phyloP scores from a whole-genome alignment of 257 asterid species.

The Petunia secreta region DNA sequence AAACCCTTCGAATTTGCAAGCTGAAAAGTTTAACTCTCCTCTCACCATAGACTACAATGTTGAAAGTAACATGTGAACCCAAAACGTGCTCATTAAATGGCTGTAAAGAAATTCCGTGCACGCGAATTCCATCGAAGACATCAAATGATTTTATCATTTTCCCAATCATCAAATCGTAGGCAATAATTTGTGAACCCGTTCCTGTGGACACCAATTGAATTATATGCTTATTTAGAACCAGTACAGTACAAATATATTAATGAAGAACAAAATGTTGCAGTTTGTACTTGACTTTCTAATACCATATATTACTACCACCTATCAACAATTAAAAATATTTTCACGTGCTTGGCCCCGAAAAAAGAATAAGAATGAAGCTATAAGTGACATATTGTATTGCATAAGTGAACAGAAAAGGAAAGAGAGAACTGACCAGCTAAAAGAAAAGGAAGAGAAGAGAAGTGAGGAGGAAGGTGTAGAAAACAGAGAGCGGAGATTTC shows the following conservation, averaged over 20 bases:
- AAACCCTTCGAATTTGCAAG: conserved; percentile 40
- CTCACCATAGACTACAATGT: conserved; percentile 75
- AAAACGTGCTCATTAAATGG: conserved; percentile 34
- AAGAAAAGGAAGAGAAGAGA: conserved; percentile 67
- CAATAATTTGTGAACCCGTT: conserved; percentile 82
- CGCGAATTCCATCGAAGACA: conserved; percentile 89
- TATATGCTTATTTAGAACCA: neutral
- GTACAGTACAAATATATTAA: neutral
- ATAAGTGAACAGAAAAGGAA: neutral
- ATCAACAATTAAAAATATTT: neutral
- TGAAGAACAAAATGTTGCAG: neutral
- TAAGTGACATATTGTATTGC: too few relatives aligned
- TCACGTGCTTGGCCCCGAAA: neutral
- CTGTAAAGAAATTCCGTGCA: conserved; percentile 75
- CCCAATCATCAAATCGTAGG: conserved; percentile 59
- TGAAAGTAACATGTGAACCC: conserved; percentile 38
- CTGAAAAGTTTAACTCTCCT: conserved; percentile 79
- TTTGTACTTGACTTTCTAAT: neutral
- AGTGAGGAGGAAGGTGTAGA: conserved; percentile 63
- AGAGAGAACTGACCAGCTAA: conserved; percentile 64
- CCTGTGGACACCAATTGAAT: conserved; percentile 47
- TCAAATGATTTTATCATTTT: conserved; percentile 53
- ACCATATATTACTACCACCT: neutral
- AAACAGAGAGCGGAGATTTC: conserved; percentile 92
- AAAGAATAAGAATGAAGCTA: neutral